phyloP scores from a whole-genome alignment of 805 yeast genomes.

The Jamesozyma gamospora region DNA sequence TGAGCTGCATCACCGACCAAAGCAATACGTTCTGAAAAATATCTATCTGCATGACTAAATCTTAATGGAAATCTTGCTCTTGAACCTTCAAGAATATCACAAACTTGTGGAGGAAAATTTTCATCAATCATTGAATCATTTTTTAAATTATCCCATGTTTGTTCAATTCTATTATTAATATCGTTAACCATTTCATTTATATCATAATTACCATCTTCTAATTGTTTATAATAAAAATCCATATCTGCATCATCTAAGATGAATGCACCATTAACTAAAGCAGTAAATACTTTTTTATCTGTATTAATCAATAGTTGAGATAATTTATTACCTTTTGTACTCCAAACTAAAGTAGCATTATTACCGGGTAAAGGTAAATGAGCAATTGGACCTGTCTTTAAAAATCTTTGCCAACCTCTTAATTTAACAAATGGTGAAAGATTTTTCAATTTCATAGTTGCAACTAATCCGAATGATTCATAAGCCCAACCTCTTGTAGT shows the following conservation, averaged over 20 bases:
- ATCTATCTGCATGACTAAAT: constrained; percentile 83
- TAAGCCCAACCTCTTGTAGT: constrained; percentile 90
- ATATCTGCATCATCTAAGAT: constrained; percentile 70
- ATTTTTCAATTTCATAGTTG: constrained; percentile 65
- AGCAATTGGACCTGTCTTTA: constrained; percentile 89
- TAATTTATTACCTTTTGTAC: constrained; percentile 67
- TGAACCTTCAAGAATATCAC: constrained; percentile 47
- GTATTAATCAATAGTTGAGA: constrained; percentile 53
- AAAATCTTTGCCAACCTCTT: constrained; percentile 86
- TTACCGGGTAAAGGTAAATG: constrained; percentile 79
- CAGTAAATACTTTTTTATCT: constrained; percentile 52
- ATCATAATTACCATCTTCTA: constrained; percentile 26
- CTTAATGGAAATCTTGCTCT: constrained; percentile 85
- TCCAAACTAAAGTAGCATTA: constrained; percentile 90
- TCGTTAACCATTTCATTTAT: constrained; percentile 48
- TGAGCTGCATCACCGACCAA: constrained; percentile 98
- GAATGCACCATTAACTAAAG: constrained; percentile 77
- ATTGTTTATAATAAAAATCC: constrained; percentile 48
- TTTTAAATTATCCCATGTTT: constrained; percentile 19
- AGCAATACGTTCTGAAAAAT: constrained; percentile 75
- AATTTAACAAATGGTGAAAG: constrained; percentile 62
- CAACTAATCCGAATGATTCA: constrained; percentile 84
- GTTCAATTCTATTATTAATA: constrained; percentile 55
- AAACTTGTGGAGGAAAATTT: constrained; percentile 57
- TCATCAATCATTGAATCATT: constrained; percentile 42